Evolutionary conservation across 2,329 filamentous ascomycete species (phyloP).

Genomic region (Zymoseptoria pseudotritici): DNA sequence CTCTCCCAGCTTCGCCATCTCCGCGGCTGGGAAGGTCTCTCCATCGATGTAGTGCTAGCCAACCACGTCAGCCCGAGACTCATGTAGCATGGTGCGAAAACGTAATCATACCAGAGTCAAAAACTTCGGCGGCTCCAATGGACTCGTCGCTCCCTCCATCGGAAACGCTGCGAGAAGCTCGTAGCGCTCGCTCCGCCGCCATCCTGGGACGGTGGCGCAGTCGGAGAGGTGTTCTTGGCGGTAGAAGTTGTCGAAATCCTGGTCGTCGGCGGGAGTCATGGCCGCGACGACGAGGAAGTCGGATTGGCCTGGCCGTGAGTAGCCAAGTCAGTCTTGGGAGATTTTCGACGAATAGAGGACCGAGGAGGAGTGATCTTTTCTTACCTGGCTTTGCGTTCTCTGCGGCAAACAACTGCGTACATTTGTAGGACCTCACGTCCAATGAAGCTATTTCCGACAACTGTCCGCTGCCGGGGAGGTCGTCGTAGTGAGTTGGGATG

Average conservation of each 20-base stretch:
- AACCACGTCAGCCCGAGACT: background rate
- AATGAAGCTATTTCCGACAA: constrained; percentile 12
- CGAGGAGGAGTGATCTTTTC: too few species aligned
- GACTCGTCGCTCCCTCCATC: background rate
- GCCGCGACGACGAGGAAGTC: constrained; percentile 10
- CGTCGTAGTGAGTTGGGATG: constrained; percentile 9
- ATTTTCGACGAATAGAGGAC: too few species aligned
- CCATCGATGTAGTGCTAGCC: constrained; percentile 14
- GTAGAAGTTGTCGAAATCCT: constrained; percentile 13
- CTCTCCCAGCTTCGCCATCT: constrained; percentile 6
- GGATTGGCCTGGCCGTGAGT: too few species aligned
- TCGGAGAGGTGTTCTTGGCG: constrained; percentile 10
- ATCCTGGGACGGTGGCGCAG: constrained; percentile 4
- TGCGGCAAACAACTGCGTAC: constrained; percentile 5
- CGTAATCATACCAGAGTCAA: constrained; percentile 9
- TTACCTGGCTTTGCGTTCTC: background rate
- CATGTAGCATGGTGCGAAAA: background rate
- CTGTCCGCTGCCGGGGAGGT: constrained; percentile 4
- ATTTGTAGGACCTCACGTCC: constrained; percentile 10
- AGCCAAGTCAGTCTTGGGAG: too few species aligned
- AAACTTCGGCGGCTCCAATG: constrained; percentile 4
- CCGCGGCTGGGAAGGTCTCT: constrained; percentile 4
- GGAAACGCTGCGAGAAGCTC: constrained; percentile 3
- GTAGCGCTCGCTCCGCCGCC: constrained; percentile 11
- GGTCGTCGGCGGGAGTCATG: constrained; percentile 10